These are phyloP conservation scores for Trametes punicea DNA, from an alignment of 768 basidiomycete genomes.

Conservation along the genomic window DNA sequence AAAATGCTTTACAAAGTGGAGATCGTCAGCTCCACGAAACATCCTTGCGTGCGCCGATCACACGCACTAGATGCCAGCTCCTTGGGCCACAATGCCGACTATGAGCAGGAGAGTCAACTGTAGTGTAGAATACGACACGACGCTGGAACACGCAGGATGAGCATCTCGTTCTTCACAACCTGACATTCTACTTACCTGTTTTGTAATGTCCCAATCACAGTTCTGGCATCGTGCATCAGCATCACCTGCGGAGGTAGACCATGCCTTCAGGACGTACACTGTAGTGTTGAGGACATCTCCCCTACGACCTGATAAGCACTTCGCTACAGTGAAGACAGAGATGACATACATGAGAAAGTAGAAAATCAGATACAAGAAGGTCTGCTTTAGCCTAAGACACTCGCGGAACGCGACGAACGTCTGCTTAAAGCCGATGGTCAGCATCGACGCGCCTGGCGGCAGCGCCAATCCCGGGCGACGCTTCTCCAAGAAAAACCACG, in stretches of 20 bases:
- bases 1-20: conserved; percentile 42
- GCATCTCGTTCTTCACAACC: no score
- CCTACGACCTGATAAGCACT: conserved; percentile 35
- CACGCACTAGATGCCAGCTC: conserved; percentile 63
- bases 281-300: conserved; percentile 75
- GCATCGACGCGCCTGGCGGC: conserved; percentile 50
- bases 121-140: conserved; percentile 71
- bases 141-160: conserved; percentile 39
- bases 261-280: conserved; percentile 40
- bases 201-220: conserved; percentile 68
- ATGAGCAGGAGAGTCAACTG: conserved; percentile 64
- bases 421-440: conserved; percentile 69
- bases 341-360: conserved; percentile 68
- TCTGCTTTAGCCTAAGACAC: conserved; percentile 67
- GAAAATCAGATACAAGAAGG: conserved; percentile 69
- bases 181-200: conserved; percentile 64
- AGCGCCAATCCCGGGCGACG: conserved; percentile 60
- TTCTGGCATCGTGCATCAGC: conserved; percentile 35
- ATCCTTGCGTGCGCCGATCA: neutral
- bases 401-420: conserved; percentile 59
- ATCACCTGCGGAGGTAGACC: neutral
- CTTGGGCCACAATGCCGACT: conserved; percentile 64
- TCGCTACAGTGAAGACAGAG: neutral
- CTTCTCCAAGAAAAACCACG: conserved; percentile 73
- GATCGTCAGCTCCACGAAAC: neutral